Evolutionary conservation across 1,284 basidiomycete genomes (phyloP), one percentile per base, ranked within the genome.

Genomic region (Trametes hirsuta): DNA sequence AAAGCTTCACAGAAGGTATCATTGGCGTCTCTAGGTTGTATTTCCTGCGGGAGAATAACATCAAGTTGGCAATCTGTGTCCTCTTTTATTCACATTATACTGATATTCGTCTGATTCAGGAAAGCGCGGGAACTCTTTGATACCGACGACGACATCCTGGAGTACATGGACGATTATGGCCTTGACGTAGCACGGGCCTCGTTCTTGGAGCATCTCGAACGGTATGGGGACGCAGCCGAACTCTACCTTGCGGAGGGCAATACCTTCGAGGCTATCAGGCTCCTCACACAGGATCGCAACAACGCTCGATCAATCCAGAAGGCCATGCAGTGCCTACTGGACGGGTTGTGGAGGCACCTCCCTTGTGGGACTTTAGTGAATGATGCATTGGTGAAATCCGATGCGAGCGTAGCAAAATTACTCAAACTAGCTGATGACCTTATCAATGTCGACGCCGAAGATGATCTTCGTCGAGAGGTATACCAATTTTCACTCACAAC

Each of bases 101-200:
- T 21, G n/a, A 14, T 6, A 4, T 25, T 22, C 0, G 15, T 18
- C 25, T 2, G 15, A 1, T 4, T n/a, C 61, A 84, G 88, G 63
- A 77, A 82, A 74, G 77, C 82, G 6, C 69, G 69, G 14, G 64
- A 65, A 3, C 70, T 90, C 0, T 91, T 90, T 66, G 62, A 72
- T 0, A 75, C 79, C 1, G 69, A 76, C 0, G 82, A 89, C 24
- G 83, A 87, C 11, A 77, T 79, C 15, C 61, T 88, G 10, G 79
- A 84, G 46, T 90, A 85, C 60, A 77, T 86, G 47, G 81, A 86
- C 56, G 79, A 84, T 12, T 81, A 78, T 49, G 81, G 80, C 22
- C 75, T 90, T 5, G 81, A 85, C 58, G 65, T 80, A 14, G 80
- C 82, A 10, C 80, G 76, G n/a, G 82, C 81, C 0, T 69, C 71